phyloP scores from a whole-genome alignment of 2,329 filamentous ascomycete genomes.

The Zopfia rhizophila region DNA sequence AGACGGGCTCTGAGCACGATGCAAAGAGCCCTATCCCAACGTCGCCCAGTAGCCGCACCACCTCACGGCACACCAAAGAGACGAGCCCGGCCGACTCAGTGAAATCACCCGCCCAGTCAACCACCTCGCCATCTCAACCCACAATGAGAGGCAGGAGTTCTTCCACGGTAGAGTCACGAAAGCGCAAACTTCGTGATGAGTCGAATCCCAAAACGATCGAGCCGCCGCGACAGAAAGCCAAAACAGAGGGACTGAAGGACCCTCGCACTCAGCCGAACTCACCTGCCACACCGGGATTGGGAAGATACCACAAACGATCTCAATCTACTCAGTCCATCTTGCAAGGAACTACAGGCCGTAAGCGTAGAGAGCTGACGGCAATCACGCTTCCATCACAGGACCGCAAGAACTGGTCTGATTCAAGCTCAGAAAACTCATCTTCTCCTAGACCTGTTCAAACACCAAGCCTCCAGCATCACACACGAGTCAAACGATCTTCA shows the following conservation, averaged over 20 bases:
- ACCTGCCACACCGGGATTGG: conserved; percentile 45
- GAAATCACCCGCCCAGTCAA: conserved; percentile 38
- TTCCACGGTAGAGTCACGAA: conserved; percentile 51
- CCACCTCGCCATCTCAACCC: conserved; percentile 38
- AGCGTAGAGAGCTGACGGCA: conserved; percentile 44
- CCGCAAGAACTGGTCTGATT: conserved; percentile 45
- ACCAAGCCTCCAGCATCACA: conserved; percentile 55
- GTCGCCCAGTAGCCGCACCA: conserved; percentile 48
- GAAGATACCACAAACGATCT: conserved; percentile 50
- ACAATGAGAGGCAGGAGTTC: conserved; percentile 48
- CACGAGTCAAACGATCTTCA: conserved; percentile 67
- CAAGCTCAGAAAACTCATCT: conserved; percentile 49
- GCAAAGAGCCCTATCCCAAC: conserved; percentile 45
- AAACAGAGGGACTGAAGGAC: conserved; percentile 48
- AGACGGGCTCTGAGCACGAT: conserved; percentile 41
- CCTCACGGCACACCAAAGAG: conserved; percentile 47
- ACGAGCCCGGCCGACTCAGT: conserved; percentile 43
- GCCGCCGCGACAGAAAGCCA: conserved; percentile 52
- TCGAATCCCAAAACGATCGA: conserved; percentile 47
- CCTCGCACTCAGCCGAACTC: conserved; percentile 44
- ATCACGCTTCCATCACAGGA: conserved; percentile 42
- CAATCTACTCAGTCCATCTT: conserved; percentile 50
- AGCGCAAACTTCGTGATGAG: conserved; percentile 53
- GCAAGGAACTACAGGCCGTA: conserved; percentile 41
- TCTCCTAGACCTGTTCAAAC: conserved; percentile 45